Conservation (phyloP, 2,329 filamentous ascomycete genomes). For the Curvularia sp. region DNA sequence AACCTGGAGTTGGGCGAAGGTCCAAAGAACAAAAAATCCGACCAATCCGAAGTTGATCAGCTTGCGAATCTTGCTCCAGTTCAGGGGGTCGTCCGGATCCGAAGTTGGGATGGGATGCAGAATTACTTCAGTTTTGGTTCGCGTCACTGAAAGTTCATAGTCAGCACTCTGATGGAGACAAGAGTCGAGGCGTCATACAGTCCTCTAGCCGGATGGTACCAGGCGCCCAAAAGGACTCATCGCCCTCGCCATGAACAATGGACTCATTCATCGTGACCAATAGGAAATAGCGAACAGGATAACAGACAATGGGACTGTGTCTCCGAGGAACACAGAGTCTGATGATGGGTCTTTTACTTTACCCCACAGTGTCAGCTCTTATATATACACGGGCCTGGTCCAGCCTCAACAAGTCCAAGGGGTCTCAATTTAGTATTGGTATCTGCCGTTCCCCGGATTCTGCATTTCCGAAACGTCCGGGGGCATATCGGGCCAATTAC, state of each 20-base stretch:
- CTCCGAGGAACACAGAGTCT: background rate
- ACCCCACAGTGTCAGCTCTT: background rate
- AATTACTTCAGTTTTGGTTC: slow-evolving; percentile 10
- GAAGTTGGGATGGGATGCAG: slow-evolving; percentile 19
- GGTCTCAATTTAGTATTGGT: background rate
- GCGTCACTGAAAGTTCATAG: slow-evolving; percentile 7
- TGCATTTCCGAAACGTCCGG: slow-evolving; percentile 1
- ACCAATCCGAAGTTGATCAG: slow-evolving; percentile 53
- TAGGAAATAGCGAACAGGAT: background rate
- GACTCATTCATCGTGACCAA: slow-evolving; percentile 1
- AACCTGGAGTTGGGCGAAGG: slow-evolving; percentile 53
- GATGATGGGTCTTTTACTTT: background rate
- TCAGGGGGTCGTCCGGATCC: slow-evolving; percentile 33
- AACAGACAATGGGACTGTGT: background rate
- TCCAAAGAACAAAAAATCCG: slow-evolving; percentile 53
- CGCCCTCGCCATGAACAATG: slow-evolving; percentile 1
- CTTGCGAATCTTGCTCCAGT: slow-evolving; percentile 56
- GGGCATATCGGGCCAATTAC: slow-evolving; percentile 5
- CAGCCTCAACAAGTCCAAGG: background rate
- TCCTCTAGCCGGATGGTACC: slow-evolving; percentile 19
- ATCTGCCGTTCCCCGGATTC: slow-evolving; percentile 4
- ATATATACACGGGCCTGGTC: slow-evolving; percentile 5
- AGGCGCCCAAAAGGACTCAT: slow-evolving; percentile 20
- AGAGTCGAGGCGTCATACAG: slow-evolving; percentile 5
- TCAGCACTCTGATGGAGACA: slow-evolving; percentile 1